phyloP scores from a whole-genome alignment of 139 green algal genomes.

The Klebsormidium nitens region DNA sequence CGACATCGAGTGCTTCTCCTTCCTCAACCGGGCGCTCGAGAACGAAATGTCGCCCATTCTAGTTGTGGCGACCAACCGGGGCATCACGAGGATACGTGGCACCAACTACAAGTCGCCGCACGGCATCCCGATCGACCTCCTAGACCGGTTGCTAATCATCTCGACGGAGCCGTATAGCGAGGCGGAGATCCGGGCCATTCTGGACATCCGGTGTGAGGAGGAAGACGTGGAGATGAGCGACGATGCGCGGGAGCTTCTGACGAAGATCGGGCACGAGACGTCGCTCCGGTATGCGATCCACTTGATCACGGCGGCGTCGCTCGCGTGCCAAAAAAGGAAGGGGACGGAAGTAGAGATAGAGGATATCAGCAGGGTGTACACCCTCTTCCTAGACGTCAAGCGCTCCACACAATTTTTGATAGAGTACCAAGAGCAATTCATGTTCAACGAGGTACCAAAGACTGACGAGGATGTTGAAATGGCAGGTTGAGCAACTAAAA shows the following conservation, averaged over 20 bases:
- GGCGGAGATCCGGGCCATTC: constrained; percentile 85
- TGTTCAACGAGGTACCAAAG: constrained; percentile 88
- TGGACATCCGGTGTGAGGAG: constrained; percentile 92
- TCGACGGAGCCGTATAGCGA: constrained; percentile 86
- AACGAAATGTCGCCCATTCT: constrained; percentile 97
- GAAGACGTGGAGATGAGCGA: constrained; percentile 90
- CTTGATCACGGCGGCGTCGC: constrained; percentile 83
- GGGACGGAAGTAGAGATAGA: constrained; percentile 79
- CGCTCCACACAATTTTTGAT: constrained; percentile 81
- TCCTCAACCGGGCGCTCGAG: constrained; percentile 95
- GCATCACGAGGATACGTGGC: constrained; percentile 75
- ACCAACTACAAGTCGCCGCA: constrained; percentile 93
- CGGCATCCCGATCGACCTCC: constrained; percentile 95
- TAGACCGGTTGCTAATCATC: constrained; percentile 98
- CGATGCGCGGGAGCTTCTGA: constrained; percentile 91
- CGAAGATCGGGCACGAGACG: constrained; percentile 92
- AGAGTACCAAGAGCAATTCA: constrained; percentile 96
- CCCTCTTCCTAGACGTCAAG: constrained; percentile 95
- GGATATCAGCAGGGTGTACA: constrained; percentile 89
- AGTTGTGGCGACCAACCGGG: constrained; percentile 95
- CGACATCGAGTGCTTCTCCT: constrained; percentile 99
- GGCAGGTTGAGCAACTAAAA: too few relatives aligned
- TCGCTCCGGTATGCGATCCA: constrained; percentile 93
- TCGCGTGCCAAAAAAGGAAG: constrained; percentile 81
- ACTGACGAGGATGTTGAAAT: constrained; percentile 13